These are phyloP conservation scores for Naganishia vaughanmartiniae DNA, from an alignment of 768 basidiomycete genomes.

Conservation along the genomic window DNA sequence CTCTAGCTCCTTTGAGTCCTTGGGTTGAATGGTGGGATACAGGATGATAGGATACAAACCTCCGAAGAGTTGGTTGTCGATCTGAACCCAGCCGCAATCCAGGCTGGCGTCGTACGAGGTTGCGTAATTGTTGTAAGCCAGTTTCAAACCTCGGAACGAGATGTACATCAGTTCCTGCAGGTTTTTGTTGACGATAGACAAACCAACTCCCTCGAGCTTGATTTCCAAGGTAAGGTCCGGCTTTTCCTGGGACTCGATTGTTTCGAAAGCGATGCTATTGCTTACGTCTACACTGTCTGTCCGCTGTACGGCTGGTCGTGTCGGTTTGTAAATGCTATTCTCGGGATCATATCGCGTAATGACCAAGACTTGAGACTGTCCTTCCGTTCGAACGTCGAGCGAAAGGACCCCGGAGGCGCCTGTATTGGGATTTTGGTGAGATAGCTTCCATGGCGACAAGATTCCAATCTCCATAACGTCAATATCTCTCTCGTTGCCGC, in stretches of 20 bases:
- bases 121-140: slow-evolving; percentile 78
- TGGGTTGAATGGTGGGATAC: slow-evolving; percentile 82
- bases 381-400: slow-evolving; percentile 87
- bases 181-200: slow-evolving; percentile 83
- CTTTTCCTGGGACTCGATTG: slow-evolving; percentile 68
- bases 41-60: slow-evolving; percentile 90
- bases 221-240: slow-evolving; percentile 67
- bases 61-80: slow-evolving; percentile 97
- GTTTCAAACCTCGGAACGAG: slow-evolving; percentile 70
- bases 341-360: slow-evolving; percentile 85
- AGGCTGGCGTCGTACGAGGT: slow-evolving; percentile 76
- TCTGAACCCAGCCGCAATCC: slow-evolving; percentile 79
- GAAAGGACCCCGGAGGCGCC: slow-evolving; percentile 65
- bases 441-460: slow-evolving; percentile 80
- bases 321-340: slow-evolving; percentile 81
- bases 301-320: slow-evolving; percentile 56
- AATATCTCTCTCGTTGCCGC: slow-evolving; percentile 63
- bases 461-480: slow-evolving; percentile 96
- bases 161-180: slow-evolving; percentile 87
- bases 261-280: slow-evolving; percentile 72
- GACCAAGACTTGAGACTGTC: slow-evolving; percentile 74
- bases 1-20: slow-evolving; percentile 64
- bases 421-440: slow-evolving; percentile 30
- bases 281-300: slow-evolving; percentile 67
- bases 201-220: slow-evolving; percentile 82